Base-by-base conservation (phyloP, 352 stramenopile genomes). In the Phytopythium sindhum region DNA sequence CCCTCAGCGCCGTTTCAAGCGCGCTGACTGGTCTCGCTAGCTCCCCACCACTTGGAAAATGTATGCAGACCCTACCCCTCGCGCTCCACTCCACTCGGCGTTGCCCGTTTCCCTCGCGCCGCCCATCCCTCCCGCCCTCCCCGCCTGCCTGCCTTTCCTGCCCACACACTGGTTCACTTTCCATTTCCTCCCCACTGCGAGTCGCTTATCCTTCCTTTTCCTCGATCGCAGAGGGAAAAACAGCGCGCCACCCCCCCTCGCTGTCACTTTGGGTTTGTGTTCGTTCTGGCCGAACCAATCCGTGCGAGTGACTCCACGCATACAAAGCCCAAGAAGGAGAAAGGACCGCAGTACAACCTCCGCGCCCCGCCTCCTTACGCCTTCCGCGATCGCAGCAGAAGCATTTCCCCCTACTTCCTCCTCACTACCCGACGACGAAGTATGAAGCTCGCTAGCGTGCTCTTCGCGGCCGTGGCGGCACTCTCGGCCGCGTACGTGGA, bases 401-500 rank as follows among this genome's bases (percentile, higher is more conserved):
- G 51, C 50, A 47, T 19, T 48, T 24, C 41, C 39, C 17, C 41
- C 0, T 14, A 41, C 35, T 17, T 17, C 4, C n/a, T 50, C 21
- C 26, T 26, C 42, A 75, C 42, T 68, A 71, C 54, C 63, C 39
- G 29, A 57, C 57, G 74, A 54, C 26, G 28, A 83, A 83, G 84
- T 71, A 86, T 85, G 64, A 67, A 66, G 28, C 69, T 72, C 35
- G 39, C 67, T 9, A 71, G 33, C 53, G 17, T 59, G 41, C 65
- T 80, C 57, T 26, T 82, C 24, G 58, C 71, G 51, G 64, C 64
- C 54, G 47, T 77, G 55, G 67, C 75, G 62, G 70, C 78, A 54
- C 62, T 75, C 63, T 67, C 78, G 58, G 67, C 66, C 44, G 63
- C 65, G 15, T 56, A 64, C 48, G 78, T 77, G 42, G 67, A 87